These are phyloP conservation scores for Penicillium bovifimosum DNA, from an alignment of 495 filamentous ascomycete species.

Conservation along the genomic window DNA sequence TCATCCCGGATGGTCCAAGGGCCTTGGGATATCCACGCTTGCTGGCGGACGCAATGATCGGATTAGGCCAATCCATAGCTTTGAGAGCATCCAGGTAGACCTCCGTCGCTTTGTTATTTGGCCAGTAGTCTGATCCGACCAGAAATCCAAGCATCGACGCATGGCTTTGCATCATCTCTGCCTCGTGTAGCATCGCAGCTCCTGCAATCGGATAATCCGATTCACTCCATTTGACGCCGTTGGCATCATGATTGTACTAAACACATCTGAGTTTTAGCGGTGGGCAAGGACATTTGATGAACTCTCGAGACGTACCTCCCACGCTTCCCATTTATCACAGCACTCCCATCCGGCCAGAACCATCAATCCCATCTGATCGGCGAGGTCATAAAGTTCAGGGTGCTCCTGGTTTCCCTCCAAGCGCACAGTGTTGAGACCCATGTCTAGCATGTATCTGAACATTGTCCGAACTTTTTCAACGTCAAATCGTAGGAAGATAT, in stretches of 20 bases:
- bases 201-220: conserved; percentile 51
- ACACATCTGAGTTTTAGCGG: not conserved
- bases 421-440: conserved; percentile 58
- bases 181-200: conserved; percentile 54
- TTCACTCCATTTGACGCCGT: conserved; percentile 43
- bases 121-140: conserved; percentile 60
- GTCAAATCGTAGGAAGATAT: conserved; percentile 58
- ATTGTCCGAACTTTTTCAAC: conserved; percentile 36
- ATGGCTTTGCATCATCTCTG: conserved; percentile 53
- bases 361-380: conserved; percentile 57
- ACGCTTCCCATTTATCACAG: conserved; percentile 65
- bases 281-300: not conserved
- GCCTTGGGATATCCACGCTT: conserved; percentile 47
- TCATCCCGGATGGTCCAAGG: conserved; percentile 54
- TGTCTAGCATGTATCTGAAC: conserved; percentile 48
- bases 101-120: conserved; percentile 48
- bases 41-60: conserved; percentile 53
- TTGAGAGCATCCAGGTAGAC: conserved; percentile 47
- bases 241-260: conserved; percentile 50
- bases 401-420: conserved; percentile 65
- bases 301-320: conserved; percentile 31
- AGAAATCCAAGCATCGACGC: conserved; percentile 53
- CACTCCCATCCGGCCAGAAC: conserved; percentile 62
- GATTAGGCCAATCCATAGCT: conserved; percentile 50
- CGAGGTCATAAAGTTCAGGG: conserved; percentile 51